These are phyloP conservation scores for Amanita rimosa DNA, from an alignment of 768 basidiomycete species.

Conservation along the genomic window DNA sequence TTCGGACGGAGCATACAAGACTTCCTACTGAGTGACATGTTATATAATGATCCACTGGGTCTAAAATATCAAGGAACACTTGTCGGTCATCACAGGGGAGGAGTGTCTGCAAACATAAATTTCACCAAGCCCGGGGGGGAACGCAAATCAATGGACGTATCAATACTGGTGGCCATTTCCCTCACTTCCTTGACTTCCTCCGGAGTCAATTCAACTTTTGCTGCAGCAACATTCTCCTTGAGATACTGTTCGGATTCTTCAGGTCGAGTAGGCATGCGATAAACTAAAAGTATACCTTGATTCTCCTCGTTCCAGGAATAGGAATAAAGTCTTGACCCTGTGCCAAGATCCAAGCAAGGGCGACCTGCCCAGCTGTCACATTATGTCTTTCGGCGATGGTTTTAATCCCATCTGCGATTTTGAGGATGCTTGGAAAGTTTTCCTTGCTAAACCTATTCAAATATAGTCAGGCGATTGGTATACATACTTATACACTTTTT, in stretches of 20 bases:
- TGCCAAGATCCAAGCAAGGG: conserved; percentile 39
- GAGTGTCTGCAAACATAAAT: too few relatives aligned
- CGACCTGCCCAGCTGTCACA: conserved; percentile 33
- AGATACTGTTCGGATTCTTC: background rate
- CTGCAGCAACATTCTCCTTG: conserved; percentile 29
- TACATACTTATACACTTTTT: too few relatives aligned
- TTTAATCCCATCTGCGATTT: conserved; percentile 27
- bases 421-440: conserved; percentile 37
- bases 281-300: conserved; percentile 16
- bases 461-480: too few relatives aligned
- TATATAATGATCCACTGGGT: too few relatives aligned
- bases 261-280: background rate
- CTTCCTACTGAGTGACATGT: too few relatives aligned
- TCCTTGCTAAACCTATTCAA: conserved; percentile 22
- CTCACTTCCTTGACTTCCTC: conserved; percentile 28
- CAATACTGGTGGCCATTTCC: conserved; percentile 21
- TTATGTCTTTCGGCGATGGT: conserved; percentile 25
- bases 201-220: conserved; percentile 19
- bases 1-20: too few relatives aligned
- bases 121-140: too few relatives aligned
- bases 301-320: conserved; percentile 34
- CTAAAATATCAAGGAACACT: too few relatives aligned
- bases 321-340: conserved; percentile 36
- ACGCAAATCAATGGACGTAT: conserved; percentile 7
- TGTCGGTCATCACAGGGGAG: too few relatives aligned